phyloP scores from a whole-genome alignment of 305 asterid species.

The Solanum hybrid region DNA sequence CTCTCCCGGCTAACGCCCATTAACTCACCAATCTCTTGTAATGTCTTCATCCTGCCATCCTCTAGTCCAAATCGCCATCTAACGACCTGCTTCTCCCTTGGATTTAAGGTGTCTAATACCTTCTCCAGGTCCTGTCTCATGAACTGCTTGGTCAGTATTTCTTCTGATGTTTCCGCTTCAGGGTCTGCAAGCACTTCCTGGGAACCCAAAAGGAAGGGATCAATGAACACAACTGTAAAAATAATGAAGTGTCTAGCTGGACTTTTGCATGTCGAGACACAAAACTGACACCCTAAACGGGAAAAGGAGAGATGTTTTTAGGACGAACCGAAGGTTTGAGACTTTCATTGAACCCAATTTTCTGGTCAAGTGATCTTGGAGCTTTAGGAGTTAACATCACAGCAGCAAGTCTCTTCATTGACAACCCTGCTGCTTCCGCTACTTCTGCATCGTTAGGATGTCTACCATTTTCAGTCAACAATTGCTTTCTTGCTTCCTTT shows the following conservation, averaged over 20 bases:
- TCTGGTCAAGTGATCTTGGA: conserved; percentile 92
- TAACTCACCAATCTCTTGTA: conserved; percentile 89
- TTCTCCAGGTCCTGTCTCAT: conserved; percentile 72
- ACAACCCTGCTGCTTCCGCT: conserved; percentile 77
- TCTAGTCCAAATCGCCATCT: conserved; percentile 76
- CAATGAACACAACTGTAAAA: neutral
- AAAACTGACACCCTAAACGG: neutral
- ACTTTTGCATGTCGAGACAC: neutral
- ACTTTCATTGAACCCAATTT: conserved; percentile 58
- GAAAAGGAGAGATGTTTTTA: neutral
- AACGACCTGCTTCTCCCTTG: conserved; percentile 75
- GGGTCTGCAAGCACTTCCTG: conserved; percentile 88
- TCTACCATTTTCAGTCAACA: conserved; percentile 60
- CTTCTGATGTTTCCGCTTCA: conserved; percentile 77
- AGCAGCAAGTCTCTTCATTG: conserved; percentile 77
- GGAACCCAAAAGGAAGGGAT: neutral
- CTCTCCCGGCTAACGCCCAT: conserved; percentile 94
- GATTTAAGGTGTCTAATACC: conserved; percentile 60
- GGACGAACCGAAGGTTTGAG: conserved; percentile 69
- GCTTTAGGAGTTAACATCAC: conserved; percentile 76
- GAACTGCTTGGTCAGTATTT: conserved; percentile 55
- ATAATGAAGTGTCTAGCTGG: neutral
- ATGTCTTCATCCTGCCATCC: conserved; percentile 77
- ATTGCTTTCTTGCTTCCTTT: conserved; percentile 81
- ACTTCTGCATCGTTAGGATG: conserved; percentile 68